Evolutionary conservation across 305 asterid species (phyloP).

Genomic region (Fraxinus dipetala): DNA sequence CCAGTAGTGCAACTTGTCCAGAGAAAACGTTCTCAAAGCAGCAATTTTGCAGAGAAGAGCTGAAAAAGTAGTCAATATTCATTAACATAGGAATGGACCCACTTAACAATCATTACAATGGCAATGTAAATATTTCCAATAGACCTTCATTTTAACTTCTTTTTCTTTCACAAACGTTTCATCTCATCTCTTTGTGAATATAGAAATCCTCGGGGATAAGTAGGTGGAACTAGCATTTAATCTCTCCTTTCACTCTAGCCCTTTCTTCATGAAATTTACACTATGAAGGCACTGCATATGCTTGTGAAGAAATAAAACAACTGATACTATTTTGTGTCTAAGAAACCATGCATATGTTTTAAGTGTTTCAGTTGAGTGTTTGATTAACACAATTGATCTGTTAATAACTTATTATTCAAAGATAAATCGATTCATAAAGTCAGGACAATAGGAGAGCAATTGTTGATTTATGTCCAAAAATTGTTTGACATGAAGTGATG

Average conservation of each 20-base stretch:
- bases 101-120: background rate
- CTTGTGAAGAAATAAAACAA: background rate
- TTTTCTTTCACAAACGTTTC: background rate
- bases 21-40: conserved; percentile 72
- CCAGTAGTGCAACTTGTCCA: conserved; percentile 78
- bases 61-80: conserved; percentile 18
- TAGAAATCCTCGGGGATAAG: background rate
- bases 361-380: background rate
- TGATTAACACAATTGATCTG: background rate
- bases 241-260: background rate
- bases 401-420: background rate
- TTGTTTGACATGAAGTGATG: background rate
- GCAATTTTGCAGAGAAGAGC: conserved; percentile 68
- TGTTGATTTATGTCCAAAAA: background rate
- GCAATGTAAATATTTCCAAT: background rate
- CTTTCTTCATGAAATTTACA: background rate
- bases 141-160: background rate
- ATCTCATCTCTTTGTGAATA: background rate
- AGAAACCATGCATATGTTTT: background rate
- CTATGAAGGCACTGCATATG: background rate
- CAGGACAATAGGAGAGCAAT: background rate
- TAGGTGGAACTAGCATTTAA: background rate
- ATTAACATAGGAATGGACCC: background rate
- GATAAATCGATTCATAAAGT: background rate
- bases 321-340: background rate